Evolutionary conservation across 257 asterid species (phyloP).

Genomic region (Lavandula angustifolia): DNA sequence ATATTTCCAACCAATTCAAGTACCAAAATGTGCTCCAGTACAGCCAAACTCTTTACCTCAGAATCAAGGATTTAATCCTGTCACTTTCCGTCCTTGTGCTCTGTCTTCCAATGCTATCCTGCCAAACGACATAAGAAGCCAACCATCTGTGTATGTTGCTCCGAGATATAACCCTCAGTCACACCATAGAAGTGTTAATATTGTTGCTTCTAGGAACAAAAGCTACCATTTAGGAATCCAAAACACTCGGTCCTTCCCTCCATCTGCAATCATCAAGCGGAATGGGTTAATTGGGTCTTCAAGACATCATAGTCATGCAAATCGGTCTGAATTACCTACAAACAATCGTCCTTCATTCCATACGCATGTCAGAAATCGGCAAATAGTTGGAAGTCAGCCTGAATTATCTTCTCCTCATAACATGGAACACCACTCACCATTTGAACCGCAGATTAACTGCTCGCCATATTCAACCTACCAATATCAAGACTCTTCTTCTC

Average conservation of each 20-base stretch:
- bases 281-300: conserved; percentile 33
- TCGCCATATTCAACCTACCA: conserved; percentile 32
- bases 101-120: conserved; percentile 33
- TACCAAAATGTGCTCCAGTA: conserved; percentile 26
- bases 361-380: conserved; percentile 31
- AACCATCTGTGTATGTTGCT: conserved; percentile 32
- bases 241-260: conserved; percentile 34
- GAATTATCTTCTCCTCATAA: conserved; percentile 31
- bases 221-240: conserved; percentile 34
- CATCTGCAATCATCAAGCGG: conserved; percentile 41
- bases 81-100: conserved; percentile 38
- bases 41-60: conserved; percentile 30
- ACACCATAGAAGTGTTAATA: conserved; percentile 27
- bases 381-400: conserved; percentile 11
- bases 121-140: conserved; percentile 31
- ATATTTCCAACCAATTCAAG: conserved; percentile 30
- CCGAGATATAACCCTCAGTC: conserved; percentile 37
- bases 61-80: conserved; percentile 31
- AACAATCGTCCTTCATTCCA: conserved; percentile 32
- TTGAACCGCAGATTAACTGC: conserved; percentile 37
- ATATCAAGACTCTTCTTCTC: conserved; percentile 34
- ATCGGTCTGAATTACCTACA: conserved; percentile 29
- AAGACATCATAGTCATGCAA: conserved; percentile 29
- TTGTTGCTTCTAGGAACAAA: conserved; percentile 31
- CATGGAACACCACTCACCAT: conserved; percentile 21